Evolutionary conservation across 2,329 filamentous ascomycete species (phyloP), one percentile per base, ranked within the genome.

Genomic region (Fusarium chlamydosporum): DNA sequence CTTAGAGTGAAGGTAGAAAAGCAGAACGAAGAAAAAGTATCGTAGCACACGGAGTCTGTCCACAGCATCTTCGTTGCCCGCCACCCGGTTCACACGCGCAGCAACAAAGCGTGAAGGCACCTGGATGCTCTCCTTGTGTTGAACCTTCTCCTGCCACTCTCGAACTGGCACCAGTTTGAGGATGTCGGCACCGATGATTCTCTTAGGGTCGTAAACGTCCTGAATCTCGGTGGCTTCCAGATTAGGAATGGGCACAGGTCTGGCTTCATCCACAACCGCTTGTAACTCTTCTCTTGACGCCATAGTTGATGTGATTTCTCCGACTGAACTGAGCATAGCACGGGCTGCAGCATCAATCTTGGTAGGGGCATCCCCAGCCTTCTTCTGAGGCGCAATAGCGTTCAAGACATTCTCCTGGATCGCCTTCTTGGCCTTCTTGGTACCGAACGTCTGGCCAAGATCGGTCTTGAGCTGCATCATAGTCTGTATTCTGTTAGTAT

Each of bases 371-470:
- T 78, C 74, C 37, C 70, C 72, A 2, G 59, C 53, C 57, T 72
- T 76, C 67, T 76, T 80, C 74, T 77, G 76, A 41, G 82, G 79
- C 41, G 79, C 80, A 71, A 95, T 93, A 18, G 91, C 91, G 75
- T 94, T 94, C 72, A 92, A 85, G 4, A 89, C 88, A 67, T 87
- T 84, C 57, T 89, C 86, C 29, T 85, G 84, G 71, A 96, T 88
- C 2, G 88, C 91, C 81, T 94, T 95, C 83, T 90, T 91, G 23
- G 92, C 91, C 80, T 94, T 95, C 82, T 92, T 94, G 27, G 92
- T 95, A 77, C 93, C 93, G 74, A 96, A 96, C 33, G 91, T 89
- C 72, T 92, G 86, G 40, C 91, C 92, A 13, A 96, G 88, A 3
- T 90, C 87, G 72, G 89, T 90, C 71, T 87, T 88, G 75, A 87